Evolutionary conservation across 345 rosid species (phyloP).

Genomic region (Viola odorata): DNA sequence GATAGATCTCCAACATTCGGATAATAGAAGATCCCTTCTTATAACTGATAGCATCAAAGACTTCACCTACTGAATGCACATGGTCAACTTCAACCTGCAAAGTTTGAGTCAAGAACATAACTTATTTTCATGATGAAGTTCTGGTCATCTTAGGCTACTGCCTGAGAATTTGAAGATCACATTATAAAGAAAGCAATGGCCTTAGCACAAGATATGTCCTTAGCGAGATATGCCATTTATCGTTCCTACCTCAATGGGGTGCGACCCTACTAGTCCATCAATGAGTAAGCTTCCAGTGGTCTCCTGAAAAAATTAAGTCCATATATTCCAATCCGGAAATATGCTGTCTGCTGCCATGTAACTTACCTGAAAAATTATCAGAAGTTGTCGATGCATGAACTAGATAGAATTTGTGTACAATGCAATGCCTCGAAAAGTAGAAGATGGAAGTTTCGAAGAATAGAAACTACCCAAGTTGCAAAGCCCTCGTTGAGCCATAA

Average conservation of each 20-base stretch:
- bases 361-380: slow-evolving; percentile 27
- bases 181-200: no score
- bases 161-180: background rate
- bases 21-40: slow-evolving; percentile 40
- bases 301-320: slow-evolving; percentile 33
- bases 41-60: slow-evolving; percentile 36
- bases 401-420: background rate
- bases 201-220: no score
- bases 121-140: background rate
- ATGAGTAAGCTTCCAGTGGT: slow-evolving; percentile 19
- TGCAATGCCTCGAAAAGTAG: background rate
- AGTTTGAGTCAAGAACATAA: background rate
- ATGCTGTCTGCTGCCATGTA: slow-evolving; percentile 29
- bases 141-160: background rate
- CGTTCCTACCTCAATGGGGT: slow-evolving; percentile 38
- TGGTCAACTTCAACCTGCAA: slow-evolving; percentile 30
- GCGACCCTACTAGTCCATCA: slow-evolving; percentile 33
- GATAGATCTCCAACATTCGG: slow-evolving; percentile 36
- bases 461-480: slow-evolving; percentile 37
- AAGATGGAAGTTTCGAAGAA: background rate
- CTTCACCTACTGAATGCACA: slow-evolving; percentile 24
- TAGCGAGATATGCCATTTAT: background rate
- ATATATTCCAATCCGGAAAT: slow-evolving; percentile 46
- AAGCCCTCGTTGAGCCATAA: slow-evolving; percentile 29
- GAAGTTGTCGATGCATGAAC: background rate